Evolutionary conservation across 1,284 basidiomycete species (phyloP).

Genomic region (Leccinum griseonigrum): DNA sequence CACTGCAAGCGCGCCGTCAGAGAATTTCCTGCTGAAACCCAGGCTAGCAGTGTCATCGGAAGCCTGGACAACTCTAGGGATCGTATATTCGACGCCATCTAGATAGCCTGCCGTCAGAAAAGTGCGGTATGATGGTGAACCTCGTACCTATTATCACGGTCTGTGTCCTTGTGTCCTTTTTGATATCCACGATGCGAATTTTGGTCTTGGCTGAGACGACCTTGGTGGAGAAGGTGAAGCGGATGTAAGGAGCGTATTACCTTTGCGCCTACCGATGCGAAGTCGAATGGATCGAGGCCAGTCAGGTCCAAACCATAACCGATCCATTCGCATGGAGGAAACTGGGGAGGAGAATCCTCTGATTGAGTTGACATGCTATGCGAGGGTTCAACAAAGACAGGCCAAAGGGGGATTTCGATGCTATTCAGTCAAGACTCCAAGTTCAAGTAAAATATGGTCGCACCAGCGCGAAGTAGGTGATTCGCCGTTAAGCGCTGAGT

Average conservation of each 20-base stretch:
- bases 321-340: not conserved
- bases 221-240: not conserved
- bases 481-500: not conserved
- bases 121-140: not conserved
- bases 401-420: not conserved
- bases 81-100: not conserved
- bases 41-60: not conserved
- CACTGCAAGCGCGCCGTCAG: not conserved
- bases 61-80: not conserved
- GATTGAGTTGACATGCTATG: not conserved
- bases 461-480: not conserved
- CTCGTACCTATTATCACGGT: not conserved
- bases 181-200: not conserved
- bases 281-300: not conserved
- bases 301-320: not conserved
- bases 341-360: not conserved
- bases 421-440: not conserved
- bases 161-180: not conserved
- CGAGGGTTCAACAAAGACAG: not conserved
- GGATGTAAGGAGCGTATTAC: not conserved
- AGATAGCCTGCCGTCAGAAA: not conserved
- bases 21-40: not conserved
- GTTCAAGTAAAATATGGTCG: not conserved
- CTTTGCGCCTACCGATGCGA: not conserved
- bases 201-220: not conserved